Evolutionary conservation across 768 basidiomycete genomes (phyloP), one percentile per base, ranked within the genome.

Genomic region (Leccinum broughii): DNA sequence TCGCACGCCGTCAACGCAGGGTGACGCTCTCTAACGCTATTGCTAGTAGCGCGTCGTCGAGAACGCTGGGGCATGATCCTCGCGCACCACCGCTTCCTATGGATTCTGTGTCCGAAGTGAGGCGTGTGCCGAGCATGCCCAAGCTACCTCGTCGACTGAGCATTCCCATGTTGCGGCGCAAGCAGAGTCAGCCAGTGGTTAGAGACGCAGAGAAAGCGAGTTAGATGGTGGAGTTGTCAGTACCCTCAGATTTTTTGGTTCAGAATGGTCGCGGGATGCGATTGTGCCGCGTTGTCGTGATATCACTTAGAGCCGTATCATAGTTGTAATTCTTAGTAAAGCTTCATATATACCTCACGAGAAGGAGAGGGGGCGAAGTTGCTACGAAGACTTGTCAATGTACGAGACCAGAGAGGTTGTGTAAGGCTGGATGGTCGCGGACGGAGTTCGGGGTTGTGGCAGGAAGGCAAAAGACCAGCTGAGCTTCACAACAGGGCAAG

Each of bases 131-230:
- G 35, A 72, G 65, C 51, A 22, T 63, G 44, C 72, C 70, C 14
- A 70, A 51, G 59, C 28, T 72, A 15, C 71, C 68, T 1, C 72
- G 68, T 44, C 63, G 67, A 24, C 58, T 72, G 30, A 72, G 72
- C 49, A 72, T 74, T 22, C 71, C 68, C 0, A 61, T 71, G 57
- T 55, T 72, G 44, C 64, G 71, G 17, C 71, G 72, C 26, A 74
- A 70, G 56, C 68, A 68, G n/a, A 60, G 65, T 58, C 63, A 60
- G 51, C 30, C 58, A 3, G 61, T 46, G 7, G 20, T 61, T 7
- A 57, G 15, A 37, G 62, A 48, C 5, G 50, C 3, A 6, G 65
- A 35, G 48, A 37, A 39, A 22, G 55, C 13, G 50, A 39, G 41
- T 28, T 56, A 57, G 55, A 35, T 37, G 20, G 26, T 35, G 20